These are phyloP conservation scores for Cladosporium velox DNA, from an alignment of 2,329 filamentous ascomycete species.

Conservation along the genomic window DNA sequence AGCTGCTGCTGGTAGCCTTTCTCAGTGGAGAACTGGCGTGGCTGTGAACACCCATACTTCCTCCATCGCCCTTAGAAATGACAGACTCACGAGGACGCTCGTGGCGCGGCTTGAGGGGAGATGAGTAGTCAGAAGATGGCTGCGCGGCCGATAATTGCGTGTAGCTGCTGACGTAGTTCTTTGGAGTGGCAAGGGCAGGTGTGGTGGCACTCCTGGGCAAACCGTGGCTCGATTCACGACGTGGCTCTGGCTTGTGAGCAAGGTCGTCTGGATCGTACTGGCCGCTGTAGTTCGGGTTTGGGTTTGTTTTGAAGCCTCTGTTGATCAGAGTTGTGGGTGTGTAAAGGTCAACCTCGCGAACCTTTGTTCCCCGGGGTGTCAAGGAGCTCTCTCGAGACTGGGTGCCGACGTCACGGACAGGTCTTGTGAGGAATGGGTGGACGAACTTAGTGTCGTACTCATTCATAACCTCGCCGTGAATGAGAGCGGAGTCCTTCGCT, in stretches of 20 bases:
- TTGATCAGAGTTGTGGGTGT: slow-evolving; percentile 66
- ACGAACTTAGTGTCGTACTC: slow-evolving; percentile 98
- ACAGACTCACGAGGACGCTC: slow-evolving; percentile 53
- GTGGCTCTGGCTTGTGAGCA: slow-evolving; percentile 25
- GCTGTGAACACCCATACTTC: slow-evolving; percentile 76
- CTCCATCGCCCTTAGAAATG: slow-evolving; percentile 63
- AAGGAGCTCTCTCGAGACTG: slow-evolving; percentile 61
- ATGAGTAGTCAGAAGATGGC: slow-evolving; percentile 44
- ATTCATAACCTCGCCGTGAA: slow-evolving; percentile 88
- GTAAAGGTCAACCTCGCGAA: slow-evolving; percentile 60
- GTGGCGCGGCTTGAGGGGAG: slow-evolving; percentile 48
- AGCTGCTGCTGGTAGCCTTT: slow-evolving; percentile 68
- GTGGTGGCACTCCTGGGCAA: slow-evolving; percentile 18
- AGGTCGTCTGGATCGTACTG: slow-evolving; percentile 64
- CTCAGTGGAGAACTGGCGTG: slow-evolving; percentile 82
- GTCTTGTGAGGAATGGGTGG: slow-evolving; percentile 80
- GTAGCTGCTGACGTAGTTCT: slow-evolving; percentile 34
- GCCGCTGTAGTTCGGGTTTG: slow-evolving; percentile 76
- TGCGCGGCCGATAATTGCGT: slow-evolving; percentile 43
- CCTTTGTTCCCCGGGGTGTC: slow-evolving; percentile 34
- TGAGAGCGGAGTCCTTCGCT: slow-evolving; percentile 76
- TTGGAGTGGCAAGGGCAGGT: slow-evolving; percentile 26
- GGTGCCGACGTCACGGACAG: slow-evolving; percentile 75
- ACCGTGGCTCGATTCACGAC: slow-evolving; percentile 27
- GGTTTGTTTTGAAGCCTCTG: slow-evolving; percentile 75